phyloP scores from a whole-genome alignment of 1,284 basidiomycete genomes.

The Volvariella surrecta region DNA sequence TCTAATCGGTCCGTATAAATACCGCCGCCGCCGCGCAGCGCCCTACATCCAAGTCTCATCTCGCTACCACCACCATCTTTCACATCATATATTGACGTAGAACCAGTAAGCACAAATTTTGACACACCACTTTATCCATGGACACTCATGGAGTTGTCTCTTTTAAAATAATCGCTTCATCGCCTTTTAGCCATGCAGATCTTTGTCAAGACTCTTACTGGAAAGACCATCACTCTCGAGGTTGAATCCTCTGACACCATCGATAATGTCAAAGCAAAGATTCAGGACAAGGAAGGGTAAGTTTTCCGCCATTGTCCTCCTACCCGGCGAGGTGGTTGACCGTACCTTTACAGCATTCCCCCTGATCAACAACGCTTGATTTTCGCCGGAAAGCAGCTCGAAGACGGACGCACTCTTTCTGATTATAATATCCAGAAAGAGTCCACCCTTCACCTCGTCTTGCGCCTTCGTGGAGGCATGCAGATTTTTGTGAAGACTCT shows the following conservation, averaged over 20 bases:
- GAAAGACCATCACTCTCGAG: slow-evolving; percentile 44
- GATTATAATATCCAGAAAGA: slow-evolving; percentile 57
- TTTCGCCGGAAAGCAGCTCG: slow-evolving; percentile 71
- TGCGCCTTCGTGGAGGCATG: slow-evolving; percentile 56
- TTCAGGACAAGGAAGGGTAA: slow-evolving; percentile 49
- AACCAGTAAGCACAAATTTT: too few species aligned
- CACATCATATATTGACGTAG: too few species aligned
- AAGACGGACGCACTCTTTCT: slow-evolving; percentile 61
- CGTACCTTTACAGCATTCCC: too few species aligned
- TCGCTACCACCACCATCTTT: too few species aligned
- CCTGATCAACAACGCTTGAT: slow-evolving; percentile 69
- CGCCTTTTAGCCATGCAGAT: slow-evolving; percentile 58
- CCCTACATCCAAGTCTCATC: too few species aligned
- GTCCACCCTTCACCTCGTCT: slow-evolving; percentile 46
- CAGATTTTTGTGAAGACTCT: slow-evolving; percentile 70
- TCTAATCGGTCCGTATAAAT: too few species aligned
- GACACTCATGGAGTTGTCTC: too few species aligned
- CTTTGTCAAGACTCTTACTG: slow-evolving; percentile 58
- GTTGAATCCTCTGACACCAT: slow-evolving; percentile 44
- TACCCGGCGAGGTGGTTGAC: neutral
- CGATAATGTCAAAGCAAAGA: slow-evolving; percentile 46
- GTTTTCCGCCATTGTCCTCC: neutral
- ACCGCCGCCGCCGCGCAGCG: too few species aligned
- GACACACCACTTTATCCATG: too few species aligned
- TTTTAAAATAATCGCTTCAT: too few species aligned